Conservation (phyloP, 257 asterid species). For the Avicennia marina region DNA sequence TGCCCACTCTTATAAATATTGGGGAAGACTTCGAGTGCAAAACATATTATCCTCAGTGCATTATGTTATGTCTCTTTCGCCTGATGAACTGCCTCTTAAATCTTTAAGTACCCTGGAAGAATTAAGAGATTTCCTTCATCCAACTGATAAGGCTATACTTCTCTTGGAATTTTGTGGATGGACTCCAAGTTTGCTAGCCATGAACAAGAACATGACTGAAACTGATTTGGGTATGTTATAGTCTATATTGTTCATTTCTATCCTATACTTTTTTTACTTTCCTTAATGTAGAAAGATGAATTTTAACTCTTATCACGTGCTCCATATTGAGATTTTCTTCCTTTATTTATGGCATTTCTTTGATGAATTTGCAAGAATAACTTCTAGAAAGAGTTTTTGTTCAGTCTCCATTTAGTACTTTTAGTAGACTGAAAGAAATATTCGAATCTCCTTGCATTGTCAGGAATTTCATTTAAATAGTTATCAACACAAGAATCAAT, state of each 20-base stretch:
- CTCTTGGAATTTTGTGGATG: conserved; percentile 89
- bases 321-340: conserved; percentile 1
- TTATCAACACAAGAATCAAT: too few species aligned
- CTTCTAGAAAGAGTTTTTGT: conserved; percentile 7
- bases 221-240: conserved; percentile 37
- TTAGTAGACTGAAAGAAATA: conserved; percentile 9
- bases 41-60: conserved; percentile 67
- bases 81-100: conserved; percentile 59
- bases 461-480: too few species aligned
- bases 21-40: conserved; percentile 70
- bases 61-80: conserved; percentile 48
- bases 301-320: too few species aligned
- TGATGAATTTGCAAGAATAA: conserved; percentile 8
- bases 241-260: not conserved
- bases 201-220: conserved; percentile 30
- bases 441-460: too few species aligned
- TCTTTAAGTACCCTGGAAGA: conserved; percentile 51
- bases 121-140: conserved; percentile 55
- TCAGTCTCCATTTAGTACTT: not conserved
- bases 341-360: conserved; percentile 6
- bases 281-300: not conserved
- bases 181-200: conserved; percentile 59
- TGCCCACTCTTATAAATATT: conserved; percentile 54
- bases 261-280: conserved; percentile 1
- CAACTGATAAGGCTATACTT: conserved; percentile 84